Evolutionary conservation across 441 rosid genomes (phyloP).

Genomic region (Macaranga tanarius): DNA sequence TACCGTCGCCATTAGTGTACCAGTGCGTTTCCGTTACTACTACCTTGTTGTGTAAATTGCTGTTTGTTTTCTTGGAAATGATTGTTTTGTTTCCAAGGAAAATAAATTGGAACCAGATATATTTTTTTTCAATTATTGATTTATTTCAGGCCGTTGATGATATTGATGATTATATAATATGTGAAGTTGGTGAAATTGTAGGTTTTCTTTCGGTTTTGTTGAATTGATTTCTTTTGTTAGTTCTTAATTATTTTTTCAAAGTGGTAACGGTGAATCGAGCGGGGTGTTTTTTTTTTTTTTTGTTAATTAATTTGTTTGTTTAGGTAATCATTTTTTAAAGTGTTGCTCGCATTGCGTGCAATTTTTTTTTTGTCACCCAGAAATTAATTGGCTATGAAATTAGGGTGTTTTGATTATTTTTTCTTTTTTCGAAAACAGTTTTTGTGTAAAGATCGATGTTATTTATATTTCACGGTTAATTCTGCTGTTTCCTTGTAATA

Average conservation of each 20-base stretch:
- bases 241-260: not conserved
- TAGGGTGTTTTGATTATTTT: not conserved
- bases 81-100: not conserved
- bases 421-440: not conserved
- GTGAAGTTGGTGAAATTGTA: not conserved
- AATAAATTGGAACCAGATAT: not conserved
- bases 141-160: not conserved
- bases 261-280: not conserved
- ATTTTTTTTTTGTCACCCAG: not conserved
- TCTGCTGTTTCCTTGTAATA: no score
- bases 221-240: not conserved
- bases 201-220: not conserved
- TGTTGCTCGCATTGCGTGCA: not conserved
- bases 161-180: not conserved
- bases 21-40: not conserved
- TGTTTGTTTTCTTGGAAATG: slow-evolving; percentile 7
- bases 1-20: slow-evolving; percentile 15
- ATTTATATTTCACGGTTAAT: not conserved
- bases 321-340: not conserved
- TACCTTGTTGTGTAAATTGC: not conserved
- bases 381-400: not conserved
- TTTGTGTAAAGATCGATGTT: not conserved
- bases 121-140: not conserved
- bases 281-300: not conserved
- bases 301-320: not conserved